phyloP scores from a whole-genome alignment of 148 eudicot species.

The Tetragonia tetragonoides region DNA sequence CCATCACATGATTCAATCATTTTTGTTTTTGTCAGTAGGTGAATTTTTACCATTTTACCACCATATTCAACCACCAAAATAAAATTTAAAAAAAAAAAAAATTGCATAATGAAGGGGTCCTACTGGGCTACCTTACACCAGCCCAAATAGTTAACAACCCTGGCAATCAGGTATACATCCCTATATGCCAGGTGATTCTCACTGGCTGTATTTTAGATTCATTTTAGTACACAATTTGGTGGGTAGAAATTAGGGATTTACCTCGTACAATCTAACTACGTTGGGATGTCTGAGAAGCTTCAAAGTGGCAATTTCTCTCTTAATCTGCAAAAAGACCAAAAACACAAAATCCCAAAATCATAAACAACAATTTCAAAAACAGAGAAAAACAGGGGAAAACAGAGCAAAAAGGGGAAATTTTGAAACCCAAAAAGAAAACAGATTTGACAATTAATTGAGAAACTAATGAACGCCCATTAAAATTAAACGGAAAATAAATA shows the following conservation, averaged over 20 bases:
- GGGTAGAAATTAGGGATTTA: constrained; percentile 3
- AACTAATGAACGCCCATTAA: background rate
- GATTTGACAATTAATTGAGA: background rate
- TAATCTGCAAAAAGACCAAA: constrained; percentile 52
- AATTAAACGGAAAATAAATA: background rate
- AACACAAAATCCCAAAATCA: background rate
- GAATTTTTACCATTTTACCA: background rate
- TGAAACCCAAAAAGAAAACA: background rate
- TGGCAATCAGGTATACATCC: too few relatives aligned
- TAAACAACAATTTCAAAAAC: background rate
- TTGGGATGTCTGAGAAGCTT: constrained; percentile 91
- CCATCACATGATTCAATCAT: background rate
- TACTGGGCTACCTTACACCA: too few relatives aligned
- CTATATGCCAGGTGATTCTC: too few relatives aligned
- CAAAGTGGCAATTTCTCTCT: constrained; percentile 86
- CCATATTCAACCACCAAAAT: background rate
- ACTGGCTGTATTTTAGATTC: background rate
- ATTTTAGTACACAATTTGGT: background rate
- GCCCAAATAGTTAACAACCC: too few relatives aligned
- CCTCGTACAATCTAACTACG: constrained; percentile 85
- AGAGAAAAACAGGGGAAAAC: background rate
- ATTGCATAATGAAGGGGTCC: too few relatives aligned
- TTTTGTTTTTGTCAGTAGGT: background rate
- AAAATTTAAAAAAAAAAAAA: too few relatives aligned
- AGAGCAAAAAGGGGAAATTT: constrained; percentile 4